These are phyloP conservation scores for Chytriomyces confervae DNA, from an alignment of 192 early-diverging fungal species.

Conservation along the genomic window DNA sequence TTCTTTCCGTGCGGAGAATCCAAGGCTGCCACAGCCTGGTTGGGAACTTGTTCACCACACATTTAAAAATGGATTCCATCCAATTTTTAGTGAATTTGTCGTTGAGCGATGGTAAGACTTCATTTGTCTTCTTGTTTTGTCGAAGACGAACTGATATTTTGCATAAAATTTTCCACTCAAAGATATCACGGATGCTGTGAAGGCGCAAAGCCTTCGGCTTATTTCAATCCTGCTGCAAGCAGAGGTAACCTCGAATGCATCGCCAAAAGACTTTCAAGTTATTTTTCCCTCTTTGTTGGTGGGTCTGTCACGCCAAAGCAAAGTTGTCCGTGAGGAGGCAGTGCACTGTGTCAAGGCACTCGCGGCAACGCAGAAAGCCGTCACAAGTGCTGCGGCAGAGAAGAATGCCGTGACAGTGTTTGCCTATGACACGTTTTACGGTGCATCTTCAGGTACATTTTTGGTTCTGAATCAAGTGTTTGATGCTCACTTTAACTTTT, in stretches of 20 bases:
- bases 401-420: constrained; percentile 51
- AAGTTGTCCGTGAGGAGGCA: constrained; percentile 67
- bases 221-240: constrained; percentile 16
- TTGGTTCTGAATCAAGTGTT: neutral
- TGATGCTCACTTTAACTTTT: neutral
- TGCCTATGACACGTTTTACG: constrained; percentile 67
- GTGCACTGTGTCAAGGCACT: constrained; percentile 65
- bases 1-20: neutral
- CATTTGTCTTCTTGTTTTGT: neutral
- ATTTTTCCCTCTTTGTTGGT: constrained; percentile 72
- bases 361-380: constrained; percentile 38
- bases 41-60: constrained; percentile 1
- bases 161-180: neutral
- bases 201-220: constrained; percentile 29
- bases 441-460: constrained; percentile 37
- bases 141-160: neutral
- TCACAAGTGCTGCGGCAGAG: constrained; percentile 22
- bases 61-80: constrained; percentile 5
- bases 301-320: constrained; percentile 60
- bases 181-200: neutral
- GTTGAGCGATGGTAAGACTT: constrained; percentile 5
- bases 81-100: constrained; percentile 18
- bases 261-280: constrained; percentile 54
- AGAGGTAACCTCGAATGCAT: neutral
- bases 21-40: neutral